Conservation (phyloP, 163 green algal species). For the Chlorella variabilis region DNA sequence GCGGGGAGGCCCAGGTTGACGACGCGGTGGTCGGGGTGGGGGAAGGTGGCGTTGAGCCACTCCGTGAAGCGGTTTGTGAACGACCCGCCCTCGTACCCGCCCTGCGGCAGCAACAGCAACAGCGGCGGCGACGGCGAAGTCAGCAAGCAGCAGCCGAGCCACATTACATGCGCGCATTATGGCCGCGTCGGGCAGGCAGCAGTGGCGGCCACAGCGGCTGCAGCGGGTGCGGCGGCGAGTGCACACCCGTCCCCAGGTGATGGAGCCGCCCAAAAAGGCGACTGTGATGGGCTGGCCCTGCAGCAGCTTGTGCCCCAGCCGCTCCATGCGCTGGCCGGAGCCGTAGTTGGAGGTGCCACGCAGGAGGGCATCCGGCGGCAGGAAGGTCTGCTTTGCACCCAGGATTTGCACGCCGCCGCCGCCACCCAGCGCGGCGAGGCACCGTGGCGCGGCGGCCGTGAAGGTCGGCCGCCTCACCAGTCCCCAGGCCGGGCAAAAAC, state of each 20-base stretch:
- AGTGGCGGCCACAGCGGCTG: too few relatives aligned
- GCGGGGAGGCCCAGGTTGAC: slow-evolving; percentile 26
- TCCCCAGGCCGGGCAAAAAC: background rate
- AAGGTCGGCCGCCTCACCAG: background rate
- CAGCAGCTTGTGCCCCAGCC: slow-evolving; percentile 33
- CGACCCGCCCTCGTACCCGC: slow-evolving; percentile 21
- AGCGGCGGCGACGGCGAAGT: background rate
- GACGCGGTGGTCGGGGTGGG: slow-evolving; percentile 23
- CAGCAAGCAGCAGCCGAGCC: background rate
- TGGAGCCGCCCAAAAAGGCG: slow-evolving; percentile 9
- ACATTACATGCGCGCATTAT: background rate
- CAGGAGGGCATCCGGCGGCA: slow-evolving; percentile 7
- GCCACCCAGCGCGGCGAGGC: background rate
- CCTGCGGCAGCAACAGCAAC: background rate
- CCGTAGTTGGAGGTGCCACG: slow-evolving; percentile 11
- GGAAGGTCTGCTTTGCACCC: background rate
- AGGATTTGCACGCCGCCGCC: background rate
- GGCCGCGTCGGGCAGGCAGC: background rate
- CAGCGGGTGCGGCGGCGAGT: too few relatives aligned
- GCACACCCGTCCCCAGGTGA: slow-evolving; percentile 34
- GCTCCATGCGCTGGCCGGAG: slow-evolving; percentile 15
- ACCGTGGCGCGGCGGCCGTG: background rate
- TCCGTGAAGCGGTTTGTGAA: slow-evolving; percentile 9
- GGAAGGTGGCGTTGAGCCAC: slow-evolving; percentile 35
- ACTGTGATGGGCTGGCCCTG: slow-evolving; percentile 21